Evolutionary conservation across 2,329 filamentous ascomycete genomes (phyloP).

Genomic region (Orbilia blumenaviensis): DNA sequence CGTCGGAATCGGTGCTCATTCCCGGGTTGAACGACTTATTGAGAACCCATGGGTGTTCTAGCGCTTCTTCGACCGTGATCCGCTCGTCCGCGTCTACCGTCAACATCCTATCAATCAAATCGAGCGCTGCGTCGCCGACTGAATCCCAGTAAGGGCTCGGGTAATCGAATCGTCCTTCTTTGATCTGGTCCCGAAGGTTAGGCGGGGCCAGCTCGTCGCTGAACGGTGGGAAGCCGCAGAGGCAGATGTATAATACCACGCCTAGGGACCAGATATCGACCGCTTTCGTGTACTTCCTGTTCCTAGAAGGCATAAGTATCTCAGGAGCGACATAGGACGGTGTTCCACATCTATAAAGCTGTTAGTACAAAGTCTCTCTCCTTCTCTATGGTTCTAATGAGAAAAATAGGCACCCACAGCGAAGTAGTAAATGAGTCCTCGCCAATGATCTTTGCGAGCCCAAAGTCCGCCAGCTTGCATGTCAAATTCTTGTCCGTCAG

Average conservation of each 20-base stretch:
- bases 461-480: conserved; percentile 95
- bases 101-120: conserved; percentile 94
- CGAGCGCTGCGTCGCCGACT: conserved; percentile 84
- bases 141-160: conserved; percentile 96
- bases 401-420: conserved; percentile 70
- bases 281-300: conserved; percentile 89
- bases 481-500: conserved; percentile 83
- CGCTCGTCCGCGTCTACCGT: conserved; percentile 84
- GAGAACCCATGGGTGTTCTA: conserved; percentile 89
- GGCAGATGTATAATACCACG: conserved; percentile 96
- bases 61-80: conserved; percentile 87
- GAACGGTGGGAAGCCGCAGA: conserved; percentile 96
- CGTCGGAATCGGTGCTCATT: conserved; percentile 83
- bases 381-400: no score
- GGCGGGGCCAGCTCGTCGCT: conserved; percentile 86
- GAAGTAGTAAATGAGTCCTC: conserved; percentile 98
- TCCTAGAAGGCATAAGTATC: conserved; percentile 81
- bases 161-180: conserved; percentile 87
- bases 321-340: conserved; percentile 84
- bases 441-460: conserved; percentile 96
- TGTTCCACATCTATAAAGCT: conserved; percentile 36
- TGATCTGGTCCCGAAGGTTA: conserved; percentile 74
- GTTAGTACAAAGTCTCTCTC: conserved; percentile 1
- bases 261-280: conserved; percentile 97
- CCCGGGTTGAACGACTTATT: conserved; percentile 70